phyloP scores from a whole-genome alignment of 768 basidiomycete genomes.

The Lactarius akahatsu region DNA sequence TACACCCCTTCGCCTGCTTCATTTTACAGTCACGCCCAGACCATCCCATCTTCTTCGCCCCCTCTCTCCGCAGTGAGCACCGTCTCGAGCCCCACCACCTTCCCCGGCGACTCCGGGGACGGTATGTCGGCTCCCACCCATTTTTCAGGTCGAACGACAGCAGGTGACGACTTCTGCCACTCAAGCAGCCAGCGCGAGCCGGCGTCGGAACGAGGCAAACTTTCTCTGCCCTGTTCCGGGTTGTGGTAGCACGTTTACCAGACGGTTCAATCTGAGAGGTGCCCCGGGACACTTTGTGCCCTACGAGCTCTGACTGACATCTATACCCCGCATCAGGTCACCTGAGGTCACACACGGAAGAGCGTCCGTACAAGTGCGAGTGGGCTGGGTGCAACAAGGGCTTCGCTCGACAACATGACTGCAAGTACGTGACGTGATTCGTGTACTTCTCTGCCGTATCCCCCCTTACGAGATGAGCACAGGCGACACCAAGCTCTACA shows the following conservation, averaged over 20 bases:
- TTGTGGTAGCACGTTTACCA: slow-evolving; percentile 53
- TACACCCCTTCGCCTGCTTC: slow-evolving; percentile 53
- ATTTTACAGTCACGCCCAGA: slow-evolving; percentile 46
- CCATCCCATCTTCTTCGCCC: slow-evolving; percentile 27
- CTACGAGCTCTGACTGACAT: slow-evolving; percentile 19
- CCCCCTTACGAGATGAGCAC: slow-evolving; percentile 21
- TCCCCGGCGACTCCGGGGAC: slow-evolving; percentile 30
- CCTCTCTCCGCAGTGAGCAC: slow-evolving; percentile 26
- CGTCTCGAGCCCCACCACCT: slow-evolving; percentile 24
- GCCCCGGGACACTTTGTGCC: slow-evolving; percentile 27
- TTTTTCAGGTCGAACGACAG: slow-evolving; percentile 89
- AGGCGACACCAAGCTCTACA: slow-evolving; percentile 92
- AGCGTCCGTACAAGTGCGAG: slow-evolving; percentile 90
- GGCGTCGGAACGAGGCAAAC: slow-evolving; percentile 86
- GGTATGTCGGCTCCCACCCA: slow-evolving; percentile 68
- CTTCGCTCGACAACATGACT: slow-evolving; percentile 94
- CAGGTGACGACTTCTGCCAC: slow-evolving; percentile 95
- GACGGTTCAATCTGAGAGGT: slow-evolving; percentile 88
- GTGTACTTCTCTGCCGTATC: neutral
- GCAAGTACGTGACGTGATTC: slow-evolving; percentile 67
- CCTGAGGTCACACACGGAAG: slow-evolving; percentile 92
- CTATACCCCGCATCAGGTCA: slow-evolving; percentile 55
- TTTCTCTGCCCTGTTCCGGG: slow-evolving; percentile 56
- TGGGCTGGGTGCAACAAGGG: slow-evolving; percentile 95
- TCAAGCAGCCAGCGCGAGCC: slow-evolving; percentile 85